phyloP scores from a whole-genome alignment of 1,284 basidiomycete genomes.

The Cutaneotrichosporon sp. region DNA sequence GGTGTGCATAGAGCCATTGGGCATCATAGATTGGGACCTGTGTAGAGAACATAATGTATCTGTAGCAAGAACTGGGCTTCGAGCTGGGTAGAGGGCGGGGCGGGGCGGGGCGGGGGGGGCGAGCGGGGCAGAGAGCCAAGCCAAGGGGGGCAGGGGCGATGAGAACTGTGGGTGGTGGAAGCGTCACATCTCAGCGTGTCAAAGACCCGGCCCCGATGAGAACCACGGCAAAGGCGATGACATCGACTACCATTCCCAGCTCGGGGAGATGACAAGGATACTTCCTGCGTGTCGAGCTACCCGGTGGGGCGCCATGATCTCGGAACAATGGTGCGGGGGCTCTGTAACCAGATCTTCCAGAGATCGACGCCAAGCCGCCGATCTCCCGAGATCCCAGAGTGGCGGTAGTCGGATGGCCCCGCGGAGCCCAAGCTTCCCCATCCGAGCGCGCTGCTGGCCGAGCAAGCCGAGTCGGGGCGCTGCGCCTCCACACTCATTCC shows the following conservation, averaged over 20 bases:
- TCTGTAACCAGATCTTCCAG: background rate
- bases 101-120: too few species aligned
- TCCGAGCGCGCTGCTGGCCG: background rate
- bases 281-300: too few species aligned
- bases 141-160: too few species aligned
- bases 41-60: conserved; percentile 6
- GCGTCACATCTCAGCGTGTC: too few species aligned
- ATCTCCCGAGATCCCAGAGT: background rate
- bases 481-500: too few species aligned
- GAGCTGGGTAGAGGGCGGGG: background rate
- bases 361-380: background rate
- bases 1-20: background rate
- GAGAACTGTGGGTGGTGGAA: too few species aligned
- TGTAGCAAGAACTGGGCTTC: background rate
- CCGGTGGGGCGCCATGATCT: background rate
- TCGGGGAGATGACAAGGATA: background rate
- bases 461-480: background rate
- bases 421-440: background rate
- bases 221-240: too few species aligned
- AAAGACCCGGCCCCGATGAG: too few species aligned
- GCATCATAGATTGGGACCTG: conserved; percentile 8
- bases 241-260: too few species aligned
- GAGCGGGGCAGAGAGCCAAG: too few species aligned
- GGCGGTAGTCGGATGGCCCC: background rate
- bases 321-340: too few species aligned